phyloP scores from a whole-genome alignment of 768 basidiomycete species.

The Hypholoma fasciculare region DNA sequence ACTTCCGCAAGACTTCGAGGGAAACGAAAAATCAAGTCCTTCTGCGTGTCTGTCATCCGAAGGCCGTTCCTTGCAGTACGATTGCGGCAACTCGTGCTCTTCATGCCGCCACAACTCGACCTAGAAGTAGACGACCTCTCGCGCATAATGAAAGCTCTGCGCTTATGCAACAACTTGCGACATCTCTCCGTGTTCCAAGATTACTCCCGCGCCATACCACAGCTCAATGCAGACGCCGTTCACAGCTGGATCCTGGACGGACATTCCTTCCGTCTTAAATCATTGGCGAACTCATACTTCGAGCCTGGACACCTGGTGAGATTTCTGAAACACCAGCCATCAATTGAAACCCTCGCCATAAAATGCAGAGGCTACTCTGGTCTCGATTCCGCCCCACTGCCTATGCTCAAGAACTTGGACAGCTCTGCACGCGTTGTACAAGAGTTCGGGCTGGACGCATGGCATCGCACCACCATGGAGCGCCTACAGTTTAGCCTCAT shows the following conservation, averaged over 20 bases:
- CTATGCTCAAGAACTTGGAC: background rate
- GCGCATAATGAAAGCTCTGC: too few relatives aligned
- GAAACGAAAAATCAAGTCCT: slow-evolving; percentile 17
- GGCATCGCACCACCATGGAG: slow-evolving; percentile 5
- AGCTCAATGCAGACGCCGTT: slow-evolving; percentile 14
- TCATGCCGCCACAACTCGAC: slow-evolving; percentile 14
- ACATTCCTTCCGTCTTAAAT: slow-evolving; percentile 18
- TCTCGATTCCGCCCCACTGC: too few relatives aligned
- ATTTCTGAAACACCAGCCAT: slow-evolving; percentile 16
- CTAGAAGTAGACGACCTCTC: too few relatives aligned
- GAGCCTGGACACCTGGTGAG: slow-evolving; percentile 7
- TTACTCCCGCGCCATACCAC: slow-evolving; percentile 14
- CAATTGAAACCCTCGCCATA: slow-evolving; percentile 7
- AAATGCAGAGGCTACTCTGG: too few relatives aligned
- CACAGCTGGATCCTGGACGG: slow-evolving; percentile 21
- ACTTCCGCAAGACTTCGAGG: slow-evolving; percentile 11
- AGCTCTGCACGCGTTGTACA: background rate
- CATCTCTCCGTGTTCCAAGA: slow-evolving; percentile 7
- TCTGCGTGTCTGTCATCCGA: slow-evolving; percentile 15
- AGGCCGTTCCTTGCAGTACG: slow-evolving; percentile 17
- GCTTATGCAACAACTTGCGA: slow-evolving; percentile 11
- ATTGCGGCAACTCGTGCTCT: slow-evolving; percentile 12
- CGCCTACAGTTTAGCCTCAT: too few relatives aligned
- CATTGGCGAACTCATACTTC: slow-evolving; percentile 25
- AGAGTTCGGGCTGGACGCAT: slow-evolving; percentile 4